Base-by-base conservation (phyloP, 106 monocot species). In the Gastrodia elata region DNA sequence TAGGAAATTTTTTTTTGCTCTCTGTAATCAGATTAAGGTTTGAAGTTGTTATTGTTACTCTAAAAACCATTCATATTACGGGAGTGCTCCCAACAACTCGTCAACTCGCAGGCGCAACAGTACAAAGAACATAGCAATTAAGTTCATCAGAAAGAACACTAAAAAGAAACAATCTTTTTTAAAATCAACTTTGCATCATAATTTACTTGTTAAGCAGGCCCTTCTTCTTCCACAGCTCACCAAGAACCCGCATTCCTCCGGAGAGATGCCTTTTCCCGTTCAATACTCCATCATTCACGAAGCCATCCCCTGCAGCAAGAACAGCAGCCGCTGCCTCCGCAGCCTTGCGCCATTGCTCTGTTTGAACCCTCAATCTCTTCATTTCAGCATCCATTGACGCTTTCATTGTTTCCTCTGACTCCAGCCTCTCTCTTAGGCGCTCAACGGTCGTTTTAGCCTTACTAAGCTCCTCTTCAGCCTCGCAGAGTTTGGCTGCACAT, bases 161-260 rank as follows among this genome's bases (percentile, higher is more conserved):
- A 57, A 6, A 57, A 22, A n/a, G n/a, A 24, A 11, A n/a, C n/a
- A n/a, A n/a, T 44, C 43, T 11, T 11, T 3, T 57, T 0, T 0
- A 57, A 57, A 57, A 57, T n/a, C n/a, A n/a, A n/a, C 18, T 13
- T 14, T 20, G 6, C 64, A 13, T 59, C 24, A 10, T 8, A 67
- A 34, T 9, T 28, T 35, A 15, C 74, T 77, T 82, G n/a, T n/a
- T n/a, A 77, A 87, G 78, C 56, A 84, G 84, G 24, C 39, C 26
- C 64, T 77, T 92, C 89, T 96, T 96, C 90, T 78, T 97, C 96
- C 96, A 97, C 7, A 95, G 73, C 10, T 91, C 91, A 3, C 92
- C 92, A 8, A 97, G 80, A 82, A 82, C 84, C 37, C 80, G 78
- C 68, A 97, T 89, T 35, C 89, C 87, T 6, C 70, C 71, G 8